Evolutionary conservation across 306 rosid genomes (phyloP).

Genomic region (Abrus precatorius): DNA sequence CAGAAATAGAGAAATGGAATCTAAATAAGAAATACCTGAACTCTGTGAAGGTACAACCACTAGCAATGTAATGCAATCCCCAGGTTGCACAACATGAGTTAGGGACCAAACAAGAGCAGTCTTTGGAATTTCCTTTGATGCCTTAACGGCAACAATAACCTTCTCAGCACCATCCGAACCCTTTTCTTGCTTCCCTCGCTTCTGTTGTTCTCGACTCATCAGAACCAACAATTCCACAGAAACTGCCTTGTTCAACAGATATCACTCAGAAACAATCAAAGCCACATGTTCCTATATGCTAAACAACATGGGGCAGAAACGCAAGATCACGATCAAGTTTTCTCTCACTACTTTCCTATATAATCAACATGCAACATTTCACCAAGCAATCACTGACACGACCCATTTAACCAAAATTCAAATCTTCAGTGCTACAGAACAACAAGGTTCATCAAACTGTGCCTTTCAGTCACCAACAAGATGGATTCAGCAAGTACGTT

Average conservation of each 20-base stretch:
- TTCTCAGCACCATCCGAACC: conserved; percentile 80
- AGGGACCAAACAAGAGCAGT: conserved; percentile 96
- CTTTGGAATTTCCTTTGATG: conserved; percentile 91
- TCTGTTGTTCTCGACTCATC: conserved; percentile 85
- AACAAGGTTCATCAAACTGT: conserved; percentile 31
- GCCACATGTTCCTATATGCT: conserved; percentile 30
- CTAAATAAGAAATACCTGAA: conserved; percentile 64
- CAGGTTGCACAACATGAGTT: conserved; percentile 98
- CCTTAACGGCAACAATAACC: conserved; percentile 97
- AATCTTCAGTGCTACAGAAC: conserved; percentile 29
- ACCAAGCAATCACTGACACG: conserved; percentile 52
- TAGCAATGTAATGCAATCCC: conserved; percentile 92
- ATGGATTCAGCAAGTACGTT: conserved; percentile 36
- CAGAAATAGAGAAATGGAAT: conserved; percentile 16
- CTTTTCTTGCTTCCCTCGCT: conserved; percentile 81
- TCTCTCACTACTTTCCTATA: conserved; percentile 42
- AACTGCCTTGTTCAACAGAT: conserved; percentile 37
- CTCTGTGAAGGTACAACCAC: conserved; percentile 92
- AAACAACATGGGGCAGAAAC: conserved; percentile 33
- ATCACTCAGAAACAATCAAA: conserved; percentile 57
- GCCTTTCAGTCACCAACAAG: conserved; percentile 40
- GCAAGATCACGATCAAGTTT: conserved; percentile 43
- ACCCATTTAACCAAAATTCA: conserved; percentile 56
- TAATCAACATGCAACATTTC: conserved; percentile 51
- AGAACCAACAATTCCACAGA: conserved; percentile 38